Evolutionary conservation across 306 rosid species (phyloP).

Genomic region (Acacia melanoxylon): DNA sequence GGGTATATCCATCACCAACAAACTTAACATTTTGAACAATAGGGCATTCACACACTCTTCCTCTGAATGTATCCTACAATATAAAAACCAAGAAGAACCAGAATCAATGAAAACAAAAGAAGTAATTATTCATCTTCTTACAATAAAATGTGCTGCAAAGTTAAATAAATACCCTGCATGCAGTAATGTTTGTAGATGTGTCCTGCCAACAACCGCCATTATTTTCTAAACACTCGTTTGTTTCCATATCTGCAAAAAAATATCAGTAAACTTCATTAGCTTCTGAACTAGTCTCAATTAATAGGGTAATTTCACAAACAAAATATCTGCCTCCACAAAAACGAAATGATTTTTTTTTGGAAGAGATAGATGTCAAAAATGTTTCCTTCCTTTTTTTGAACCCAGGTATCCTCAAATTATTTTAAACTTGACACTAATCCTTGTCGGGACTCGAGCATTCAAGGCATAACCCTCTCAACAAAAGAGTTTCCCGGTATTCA

Average conservation of each 20-base stretch:
- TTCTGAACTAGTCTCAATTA: slow-evolving; percentile 24
- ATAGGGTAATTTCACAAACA: slow-evolving; percentile 12
- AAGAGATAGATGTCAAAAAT: not conserved
- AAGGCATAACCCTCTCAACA: no score
- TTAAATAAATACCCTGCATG: slow-evolving; percentile 80
- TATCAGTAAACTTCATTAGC: slow-evolving; percentile 29
- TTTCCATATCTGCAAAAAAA: slow-evolving; percentile 65
- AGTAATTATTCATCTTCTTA: not conserved
- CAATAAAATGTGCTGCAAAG: not conserved
- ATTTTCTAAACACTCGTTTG: slow-evolving; percentile 89
- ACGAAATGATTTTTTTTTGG: not conserved
- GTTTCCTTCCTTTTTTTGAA: no score
- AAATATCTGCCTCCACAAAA: not conserved
- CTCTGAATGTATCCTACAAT: slow-evolving; percentile 84
- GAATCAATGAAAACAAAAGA: slow-evolving; percentile 1
- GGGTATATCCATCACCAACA: slow-evolving; percentile 87
- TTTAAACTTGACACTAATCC: no score
- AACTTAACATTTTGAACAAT: slow-evolving; percentile 76
- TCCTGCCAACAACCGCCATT: slow-evolving; percentile 97
- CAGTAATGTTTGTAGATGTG: slow-evolving; percentile 65
- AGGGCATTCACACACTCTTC: slow-evolving; percentile 97
- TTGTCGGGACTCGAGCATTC: no score
- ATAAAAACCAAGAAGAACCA: slow-evolving; percentile 16
- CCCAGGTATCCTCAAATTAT: no score
- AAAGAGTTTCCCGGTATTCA: no score